Percentiles rank a stretch among this genome's conserved stretches.
Conservation (phyloP, 2,329 filamentous ascomycete species). For the Exophiala aquamarina region DNA sequence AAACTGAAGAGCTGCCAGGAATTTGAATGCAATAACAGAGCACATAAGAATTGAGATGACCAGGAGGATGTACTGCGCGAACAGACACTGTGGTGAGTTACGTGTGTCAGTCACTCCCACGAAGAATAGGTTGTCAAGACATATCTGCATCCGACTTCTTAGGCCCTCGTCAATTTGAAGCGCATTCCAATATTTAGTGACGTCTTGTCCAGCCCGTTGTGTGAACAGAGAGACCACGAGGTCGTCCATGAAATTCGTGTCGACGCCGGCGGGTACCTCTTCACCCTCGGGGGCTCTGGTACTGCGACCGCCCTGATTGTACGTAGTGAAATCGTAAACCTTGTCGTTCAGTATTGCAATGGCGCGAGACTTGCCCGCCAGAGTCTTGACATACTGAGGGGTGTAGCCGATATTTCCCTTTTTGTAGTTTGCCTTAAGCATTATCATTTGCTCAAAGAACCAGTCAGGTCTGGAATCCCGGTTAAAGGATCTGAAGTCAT, state of each 20-base stretch:
- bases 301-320: conserved; percentile 71
- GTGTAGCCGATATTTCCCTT: conserved; percentile 88
- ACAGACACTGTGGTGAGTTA: conserved; percentile 79
- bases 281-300: conserved; percentile 59
- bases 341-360: conserved; percentile 77
- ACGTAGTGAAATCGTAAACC: conserved; percentile 88
- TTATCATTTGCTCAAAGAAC: conserved; percentile 86
- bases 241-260: conserved; percentile 78
- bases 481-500: conserved; percentile 85
- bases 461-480: conserved; percentile 84
- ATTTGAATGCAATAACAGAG: conserved; percentile 88
- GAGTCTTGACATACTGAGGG: conserved; percentile 69
- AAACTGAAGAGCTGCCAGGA: conserved; percentile 93
- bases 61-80: conserved; percentile 85
- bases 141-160: conserved; percentile 71
- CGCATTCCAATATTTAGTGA: conserved; percentile 78
- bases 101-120: conserved; percentile 88
- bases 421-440: conserved; percentile 74
- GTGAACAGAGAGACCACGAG: conserved; percentile 76
- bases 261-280: conserved; percentile 46
- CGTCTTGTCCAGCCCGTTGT: conserved; percentile 70
- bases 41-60: conserved; percentile 79
- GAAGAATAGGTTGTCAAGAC: conserved; percentile 92
- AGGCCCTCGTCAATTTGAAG: conserved; percentile 59
- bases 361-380: conserved; percentile 62